Conservation (phyloP, 345 rosid genomes). For the Murraya koenigii region DNA sequence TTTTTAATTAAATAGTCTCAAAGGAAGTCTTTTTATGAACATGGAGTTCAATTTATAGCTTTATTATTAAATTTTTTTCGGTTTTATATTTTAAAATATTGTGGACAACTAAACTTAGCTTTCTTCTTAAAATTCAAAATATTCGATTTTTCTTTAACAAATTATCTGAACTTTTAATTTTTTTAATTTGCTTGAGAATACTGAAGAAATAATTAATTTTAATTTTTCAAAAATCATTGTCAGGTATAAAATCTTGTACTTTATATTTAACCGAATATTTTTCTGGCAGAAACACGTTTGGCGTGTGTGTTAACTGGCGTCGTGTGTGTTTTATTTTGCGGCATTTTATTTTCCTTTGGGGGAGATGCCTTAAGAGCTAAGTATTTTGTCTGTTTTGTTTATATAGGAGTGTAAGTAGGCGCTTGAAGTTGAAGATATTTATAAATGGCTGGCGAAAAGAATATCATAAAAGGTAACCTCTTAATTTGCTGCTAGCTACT, state of each 20-base stretch:
- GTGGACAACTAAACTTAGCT: not conserved
- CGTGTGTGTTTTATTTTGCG: not conserved
- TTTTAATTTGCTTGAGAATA: not conserved
- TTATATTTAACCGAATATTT: constrained; percentile 7
- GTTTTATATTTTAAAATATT: not conserved
- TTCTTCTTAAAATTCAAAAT: not conserved
- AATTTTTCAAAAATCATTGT: not conserved
- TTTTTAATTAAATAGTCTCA: not conserved
- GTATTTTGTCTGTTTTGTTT: not conserved
- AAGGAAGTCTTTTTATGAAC: not conserved
- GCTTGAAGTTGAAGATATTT: constrained; percentile 4
- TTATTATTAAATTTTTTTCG: not conserved
- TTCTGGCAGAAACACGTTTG: not conserved
- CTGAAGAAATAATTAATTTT: no score
- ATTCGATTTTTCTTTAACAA: not conserved
- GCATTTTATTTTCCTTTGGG: not conserved
- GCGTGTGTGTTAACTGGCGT: not conserved
- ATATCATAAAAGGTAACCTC: constrained; percentile 23
- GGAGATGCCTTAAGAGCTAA: constrained; percentile 6
- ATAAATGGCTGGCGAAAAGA: constrained; percentile 31
- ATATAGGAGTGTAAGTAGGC: constrained; percentile 10
- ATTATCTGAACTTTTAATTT: not conserved
- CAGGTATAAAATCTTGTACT: not conserved
- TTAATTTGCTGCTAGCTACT: not conserved
- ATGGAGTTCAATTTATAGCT: not conserved